phyloP scores from a whole-genome alignment of 768 basidiomycete genomes.

The Kwoniella shandongensis region DNA sequence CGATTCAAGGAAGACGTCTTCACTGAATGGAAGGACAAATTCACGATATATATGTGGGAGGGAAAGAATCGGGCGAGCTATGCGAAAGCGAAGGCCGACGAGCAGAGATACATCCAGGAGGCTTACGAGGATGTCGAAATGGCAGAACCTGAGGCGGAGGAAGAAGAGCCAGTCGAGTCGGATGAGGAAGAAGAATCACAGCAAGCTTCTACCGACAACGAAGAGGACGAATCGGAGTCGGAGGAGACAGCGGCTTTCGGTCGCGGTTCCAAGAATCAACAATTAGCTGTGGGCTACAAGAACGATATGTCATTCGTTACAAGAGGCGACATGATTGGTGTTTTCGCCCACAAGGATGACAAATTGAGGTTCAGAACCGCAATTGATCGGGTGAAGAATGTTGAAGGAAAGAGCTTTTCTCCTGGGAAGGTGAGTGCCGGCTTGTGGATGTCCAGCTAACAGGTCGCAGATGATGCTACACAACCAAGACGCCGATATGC shows the following conservation, averaged over 20 bases:
- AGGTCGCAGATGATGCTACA: constrained; percentile 82
- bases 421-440: constrained; percentile 70
- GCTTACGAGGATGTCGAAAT: constrained; percentile 79
- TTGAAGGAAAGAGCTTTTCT: constrained; percentile 75
- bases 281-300: constrained; percentile 90
- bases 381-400: constrained; percentile 76
- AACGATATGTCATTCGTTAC: constrained; percentile 92
- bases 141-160: constrained; percentile 65
- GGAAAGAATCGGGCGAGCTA: constrained; percentile 69
- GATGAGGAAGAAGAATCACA: constrained; percentile 52
- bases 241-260: constrained; percentile 45
- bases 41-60: constrained; percentile 78
- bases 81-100: constrained; percentile 71
- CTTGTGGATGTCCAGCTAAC: not conserved
- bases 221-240: constrained; percentile 32
- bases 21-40: constrained; percentile 62
- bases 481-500: constrained; percentile 93
- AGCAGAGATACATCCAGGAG: constrained; percentile 77
- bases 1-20: constrained; percentile 67
- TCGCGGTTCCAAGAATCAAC: constrained; percentile 73
- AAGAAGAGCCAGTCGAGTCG: constrained; percentile 48
- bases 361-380: constrained; percentile 81
- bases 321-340: constrained; percentile 85
- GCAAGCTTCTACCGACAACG: constrained; percentile 55
- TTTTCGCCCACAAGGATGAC: constrained; percentile 73